Conservation (phyloP, 2,329 filamentous ascomycete genomes). For the Chaetothyriales sp. region DNA sequence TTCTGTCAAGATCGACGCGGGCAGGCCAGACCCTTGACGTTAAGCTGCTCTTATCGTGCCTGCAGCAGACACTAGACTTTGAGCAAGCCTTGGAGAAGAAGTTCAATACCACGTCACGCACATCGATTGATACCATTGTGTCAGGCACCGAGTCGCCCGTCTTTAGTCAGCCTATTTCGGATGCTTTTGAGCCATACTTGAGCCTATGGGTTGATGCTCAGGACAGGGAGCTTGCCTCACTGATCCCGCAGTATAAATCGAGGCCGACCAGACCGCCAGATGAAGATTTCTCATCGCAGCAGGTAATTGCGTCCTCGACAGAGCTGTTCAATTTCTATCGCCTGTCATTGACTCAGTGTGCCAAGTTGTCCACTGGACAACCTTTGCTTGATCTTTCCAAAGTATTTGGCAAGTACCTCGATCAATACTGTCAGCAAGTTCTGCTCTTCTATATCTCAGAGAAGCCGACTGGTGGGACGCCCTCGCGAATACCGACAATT, state of each 20-base stretch:
- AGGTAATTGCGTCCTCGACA: conserved; percentile 83
- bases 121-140: conserved; percentile 78
- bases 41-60: conserved; percentile 69
- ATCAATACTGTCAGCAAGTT: conserved; percentile 89
- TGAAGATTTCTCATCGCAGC: conserved; percentile 81
- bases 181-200: conserved; percentile 92
- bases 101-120: conserved; percentile 54
- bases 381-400: conserved; percentile 70
- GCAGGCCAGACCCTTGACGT: conserved; percentile 72
- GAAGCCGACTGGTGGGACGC: conserved; percentile 38
- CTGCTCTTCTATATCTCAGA: conserved; percentile 57
- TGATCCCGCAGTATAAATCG: conserved; percentile 76
- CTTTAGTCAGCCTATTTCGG: conserved; percentile 83
- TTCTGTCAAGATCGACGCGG: conserved; percentile 75
- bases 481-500: conserved; percentile 37
- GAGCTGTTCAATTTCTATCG: conserved; percentile 97
- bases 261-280: conserved; percentile 68
- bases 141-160: conserved; percentile 63
- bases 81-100: conserved; percentile 78
- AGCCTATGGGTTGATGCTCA: conserved; percentile 96
- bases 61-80: conserved; percentile 94
- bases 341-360: conserved; percentile 79
- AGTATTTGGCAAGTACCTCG: conserved; percentile 80
- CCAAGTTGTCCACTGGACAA: conserved; percentile 84
- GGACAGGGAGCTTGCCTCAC: conserved; percentile 65